These are phyloP conservation scores for Podochytrium sp. DNA, from an alignment of 192 early-diverging fungal species.

Conservation along the genomic window DNA sequence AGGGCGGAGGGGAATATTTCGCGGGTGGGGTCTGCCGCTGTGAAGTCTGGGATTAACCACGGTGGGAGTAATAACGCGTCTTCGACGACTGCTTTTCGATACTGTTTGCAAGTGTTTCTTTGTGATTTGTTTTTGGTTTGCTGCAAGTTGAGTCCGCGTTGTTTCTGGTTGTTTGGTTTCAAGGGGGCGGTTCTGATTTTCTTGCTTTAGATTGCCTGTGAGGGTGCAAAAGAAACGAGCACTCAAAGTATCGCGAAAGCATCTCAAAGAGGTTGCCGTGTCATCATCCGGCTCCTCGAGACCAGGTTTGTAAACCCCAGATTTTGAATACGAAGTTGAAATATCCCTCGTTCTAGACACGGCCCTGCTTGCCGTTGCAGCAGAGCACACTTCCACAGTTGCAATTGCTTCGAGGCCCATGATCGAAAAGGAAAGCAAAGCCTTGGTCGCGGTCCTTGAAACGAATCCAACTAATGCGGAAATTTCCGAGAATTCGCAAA, in stretches of 20 bases:
- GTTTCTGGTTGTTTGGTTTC: background rate
- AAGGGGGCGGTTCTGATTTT: background rate
- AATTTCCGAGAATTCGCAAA: background rate
- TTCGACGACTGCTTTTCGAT: conserved; percentile 22
- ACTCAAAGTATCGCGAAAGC: conserved; percentile 15
- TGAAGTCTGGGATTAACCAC: background rate
- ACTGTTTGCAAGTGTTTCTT: conserved; percentile 14
- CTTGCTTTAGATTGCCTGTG: background rate
- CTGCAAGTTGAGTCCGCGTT: background rate
- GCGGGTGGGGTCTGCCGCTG: background rate
- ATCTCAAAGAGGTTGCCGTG: conserved; percentile 13
- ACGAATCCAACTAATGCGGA: background rate
- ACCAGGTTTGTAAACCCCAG: background rate
- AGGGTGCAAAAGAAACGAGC: background rate
- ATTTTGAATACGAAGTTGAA: background rate
- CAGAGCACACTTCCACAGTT: background rate
- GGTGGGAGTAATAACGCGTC: too few species aligned
- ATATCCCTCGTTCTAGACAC: background rate
- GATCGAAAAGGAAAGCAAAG: background rate
- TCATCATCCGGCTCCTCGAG: background rate
- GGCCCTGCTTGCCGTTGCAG: background rate
- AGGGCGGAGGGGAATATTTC: conserved; percentile 26
- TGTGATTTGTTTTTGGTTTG: conserved; percentile 11
- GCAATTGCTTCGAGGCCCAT: background rate
- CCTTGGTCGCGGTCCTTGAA: background rate